phyloP scores from a whole-genome alignment of 2,329 filamentous ascomycete species.

The Ascochyta koolunga region DNA sequence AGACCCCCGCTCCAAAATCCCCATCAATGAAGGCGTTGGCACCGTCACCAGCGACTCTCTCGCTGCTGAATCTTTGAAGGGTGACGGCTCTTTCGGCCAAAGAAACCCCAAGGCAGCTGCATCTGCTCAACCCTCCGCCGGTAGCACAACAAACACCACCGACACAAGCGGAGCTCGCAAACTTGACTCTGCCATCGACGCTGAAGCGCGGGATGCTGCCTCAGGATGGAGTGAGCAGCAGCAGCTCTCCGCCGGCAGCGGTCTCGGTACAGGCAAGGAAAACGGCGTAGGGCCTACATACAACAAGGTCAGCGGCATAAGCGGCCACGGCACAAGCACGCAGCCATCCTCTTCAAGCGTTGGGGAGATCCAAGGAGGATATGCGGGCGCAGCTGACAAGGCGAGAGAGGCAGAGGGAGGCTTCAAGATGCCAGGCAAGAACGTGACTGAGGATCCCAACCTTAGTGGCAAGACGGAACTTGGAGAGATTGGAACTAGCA shows the following conservation, averaged over 20 bases:
- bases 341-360: not conserved
- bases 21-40: slow-evolving; percentile 67
- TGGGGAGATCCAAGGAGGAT: slow-evolving; percentile 33
- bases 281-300: slow-evolving; percentile 46
- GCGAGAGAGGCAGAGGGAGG: slow-evolving; percentile 34
- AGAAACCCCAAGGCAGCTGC: slow-evolving; percentile 63
- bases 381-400: slow-evolving; percentile 40
- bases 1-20: slow-evolving; percentile 56
- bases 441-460: slow-evolving; percentile 54
- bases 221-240: slow-evolving; percentile 48
- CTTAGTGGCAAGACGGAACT: slow-evolving; percentile 30
- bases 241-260: slow-evolving; percentile 49
- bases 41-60: slow-evolving; percentile 71
- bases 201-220: slow-evolving; percentile 53
- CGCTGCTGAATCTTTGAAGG: slow-evolving; percentile 71
- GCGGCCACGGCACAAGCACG: slow-evolving; percentile 23
- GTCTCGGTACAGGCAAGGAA: slow-evolving; percentile 40
- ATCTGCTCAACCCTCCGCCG: slow-evolving; percentile 56
- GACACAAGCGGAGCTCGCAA: slow-evolving; percentile 60
- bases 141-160: slow-evolving; percentile 63
- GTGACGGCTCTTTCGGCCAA: slow-evolving; percentile 65
- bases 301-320: slow-evolving; percentile 26
- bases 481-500: slow-evolving; percentile 58
- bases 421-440: slow-evolving; percentile 58
- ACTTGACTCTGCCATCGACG: slow-evolving; percentile 56